phyloP scores from a whole-genome alignment of 2,329 filamentous ascomycete genomes.

The Parastagonospora avenae region DNA sequence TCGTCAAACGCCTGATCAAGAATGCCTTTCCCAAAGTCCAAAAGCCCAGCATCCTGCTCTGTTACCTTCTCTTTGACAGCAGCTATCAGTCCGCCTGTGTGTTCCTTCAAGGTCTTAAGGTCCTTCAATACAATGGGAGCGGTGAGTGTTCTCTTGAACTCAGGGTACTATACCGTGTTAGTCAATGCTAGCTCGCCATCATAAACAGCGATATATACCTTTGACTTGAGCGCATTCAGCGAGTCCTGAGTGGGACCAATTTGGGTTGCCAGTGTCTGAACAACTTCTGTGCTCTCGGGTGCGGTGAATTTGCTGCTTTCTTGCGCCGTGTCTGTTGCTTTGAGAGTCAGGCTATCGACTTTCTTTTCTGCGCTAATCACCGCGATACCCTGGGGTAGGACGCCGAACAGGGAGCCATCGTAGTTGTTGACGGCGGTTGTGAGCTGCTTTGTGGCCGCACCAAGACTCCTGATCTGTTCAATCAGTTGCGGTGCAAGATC shows the following conservation, averaged over 20 bases:
- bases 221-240: constrained; percentile 17
- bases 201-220: constrained; percentile 10
- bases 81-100: constrained; percentile 23
- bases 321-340: constrained; percentile 16
- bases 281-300: constrained; percentile 20
- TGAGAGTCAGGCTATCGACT: constrained; percentile 20
- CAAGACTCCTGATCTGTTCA: constrained; percentile 18
- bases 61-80: constrained; percentile 24
- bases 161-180: constrained; percentile 18
- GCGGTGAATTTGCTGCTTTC: constrained; percentile 20
- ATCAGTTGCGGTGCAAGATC: constrained; percentile 17
- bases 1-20: no score
- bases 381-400: constrained; percentile 25
- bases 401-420: constrained; percentile 20
- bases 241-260: constrained; percentile 20
- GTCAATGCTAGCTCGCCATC: background rate
- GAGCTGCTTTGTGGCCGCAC: constrained; percentile 16
- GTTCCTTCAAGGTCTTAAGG: constrained; percentile 25
- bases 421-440: constrained; percentile 28
- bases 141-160: constrained; percentile 28
- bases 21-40: no score
- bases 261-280: constrained; percentile 13
- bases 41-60: background rate
- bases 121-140: constrained; percentile 25
- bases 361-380: constrained; percentile 22